Conservation (phyloP, 352 stramenopile species). For the Hyaloperonospora brassicae region DNA sequence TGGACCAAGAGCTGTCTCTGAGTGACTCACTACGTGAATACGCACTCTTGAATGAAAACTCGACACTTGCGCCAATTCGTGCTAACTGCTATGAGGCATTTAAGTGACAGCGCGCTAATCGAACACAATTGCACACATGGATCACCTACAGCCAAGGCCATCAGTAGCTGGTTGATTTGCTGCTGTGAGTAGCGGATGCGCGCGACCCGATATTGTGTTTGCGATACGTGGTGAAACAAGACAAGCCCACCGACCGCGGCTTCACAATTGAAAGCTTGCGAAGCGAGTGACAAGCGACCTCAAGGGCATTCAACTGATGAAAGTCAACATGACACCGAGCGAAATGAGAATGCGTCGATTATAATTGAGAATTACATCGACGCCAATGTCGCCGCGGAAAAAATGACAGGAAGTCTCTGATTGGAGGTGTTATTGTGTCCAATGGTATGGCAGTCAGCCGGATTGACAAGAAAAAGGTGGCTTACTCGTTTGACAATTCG, state of each 20-base stretch:
- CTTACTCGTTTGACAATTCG: neutral
- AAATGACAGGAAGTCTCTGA: neutral
- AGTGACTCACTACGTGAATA: neutral
- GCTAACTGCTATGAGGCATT: too few relatives aligned
- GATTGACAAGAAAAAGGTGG: neutral
- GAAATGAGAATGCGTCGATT: too few relatives aligned
- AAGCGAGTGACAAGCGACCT: slow-evolving; percentile 2
- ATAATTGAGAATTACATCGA: neutral
- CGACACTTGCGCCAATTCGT: too few relatives aligned
- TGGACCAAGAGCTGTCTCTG: neutral
- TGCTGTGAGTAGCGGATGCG: slow-evolving; percentile 8
- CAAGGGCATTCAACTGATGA: too few relatives aligned
- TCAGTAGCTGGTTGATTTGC: neutral
- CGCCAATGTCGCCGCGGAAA: neutral
- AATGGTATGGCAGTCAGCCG: neutral
- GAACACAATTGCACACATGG: neutral
- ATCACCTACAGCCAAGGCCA: neutral
- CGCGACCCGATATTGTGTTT: slow-evolving; percentile 21
- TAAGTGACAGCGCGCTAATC: too few relatives aligned
- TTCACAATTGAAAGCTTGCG: slow-evolving; percentile 6
- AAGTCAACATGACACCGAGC: neutral
- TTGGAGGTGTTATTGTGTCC: neutral
- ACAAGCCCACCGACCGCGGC: slow-evolving; percentile 4
- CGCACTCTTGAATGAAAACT: neutral
- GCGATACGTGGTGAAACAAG: slow-evolving; percentile 14